A percentile compares a stretch with the other conserved stretches of the same genome.
These are phyloP conservation scores for Candida orba DNA, from an alignment of 805 yeast genomes.

Conservation along the genomic window DNA sequence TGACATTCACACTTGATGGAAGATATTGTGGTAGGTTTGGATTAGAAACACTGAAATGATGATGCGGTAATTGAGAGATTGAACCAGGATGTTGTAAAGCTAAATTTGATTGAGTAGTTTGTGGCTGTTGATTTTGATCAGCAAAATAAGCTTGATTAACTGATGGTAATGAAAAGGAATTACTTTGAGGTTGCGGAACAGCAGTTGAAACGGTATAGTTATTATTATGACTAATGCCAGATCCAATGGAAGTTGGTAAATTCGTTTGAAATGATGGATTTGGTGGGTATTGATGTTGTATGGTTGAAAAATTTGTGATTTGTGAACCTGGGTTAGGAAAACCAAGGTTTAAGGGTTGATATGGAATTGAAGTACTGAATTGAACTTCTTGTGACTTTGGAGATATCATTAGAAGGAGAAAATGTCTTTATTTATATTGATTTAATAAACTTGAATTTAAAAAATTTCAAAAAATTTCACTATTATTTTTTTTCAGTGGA, in stretches of 20 bases:
- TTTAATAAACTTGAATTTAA: too few relatives aligned
- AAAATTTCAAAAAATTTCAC: too few relatives aligned
- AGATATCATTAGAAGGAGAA: too few relatives aligned
- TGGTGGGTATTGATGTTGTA: background rate
- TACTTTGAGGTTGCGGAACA: background rate
- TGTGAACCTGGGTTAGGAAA: too few relatives aligned
- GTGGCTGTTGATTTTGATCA: constrained; percentile 6
- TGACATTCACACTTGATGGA: too few relatives aligned
- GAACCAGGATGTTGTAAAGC: background rate
- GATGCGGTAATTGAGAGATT: constrained; percentile 4
- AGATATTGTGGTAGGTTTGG: background rate
- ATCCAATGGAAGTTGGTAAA: background rate
- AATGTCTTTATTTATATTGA: too few relatives aligned
- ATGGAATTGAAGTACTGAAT: too few relatives aligned
- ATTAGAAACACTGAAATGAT: background rate
- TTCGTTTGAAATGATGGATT: background rate
- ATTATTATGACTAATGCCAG: constrained; percentile 1
- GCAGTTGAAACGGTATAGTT: constrained; percentile 3
- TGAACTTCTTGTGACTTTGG: too few relatives aligned
- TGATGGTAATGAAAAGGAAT: constrained; percentile 11
- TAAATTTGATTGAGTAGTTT: background rate
- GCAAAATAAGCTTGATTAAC: constrained; percentile 1
- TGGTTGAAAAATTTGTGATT: too few relatives aligned
- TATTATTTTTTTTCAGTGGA: too few relatives aligned
- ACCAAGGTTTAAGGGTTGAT: too few relatives aligned